Base-by-base conservation (phyloP, 345 rosid genomes). In the Carallia brachiata region DNA sequence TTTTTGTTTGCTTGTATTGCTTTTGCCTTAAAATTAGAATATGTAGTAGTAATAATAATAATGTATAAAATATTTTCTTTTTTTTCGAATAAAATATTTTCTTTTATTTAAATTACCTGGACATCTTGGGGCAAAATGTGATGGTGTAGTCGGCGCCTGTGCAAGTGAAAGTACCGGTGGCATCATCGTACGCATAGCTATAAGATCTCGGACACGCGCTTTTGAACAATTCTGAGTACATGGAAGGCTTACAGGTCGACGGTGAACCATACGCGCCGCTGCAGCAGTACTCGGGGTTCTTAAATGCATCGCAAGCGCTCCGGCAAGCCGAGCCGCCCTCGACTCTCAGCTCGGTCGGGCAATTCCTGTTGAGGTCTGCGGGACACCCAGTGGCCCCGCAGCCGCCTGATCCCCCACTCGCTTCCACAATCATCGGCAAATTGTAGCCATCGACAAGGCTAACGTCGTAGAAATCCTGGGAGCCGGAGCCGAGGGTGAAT, bases 391-490 rank as follows among this genome's bases (percentile, higher is more conserved):
- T 74, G 34, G 73, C 55, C n/a, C 32, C 64, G 30, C 78, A 74
- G n/a, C 56, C 27, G 3, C 78, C 78, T 4, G 78, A 63, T 0
- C 78, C 73, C 2, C 78, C 73, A 12, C 13, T 68, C 18, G 63
- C 73, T 23, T 68, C 73, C 6, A 74, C 78, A 1, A 68, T 28
- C 70, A 75, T 65, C 3, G 69, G 67, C 63, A 75, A 52, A n/a
- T 75, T 75, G 15, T 70, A 75, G 47, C 79, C 79, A 10, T 75
- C 71, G 1, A 75, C 79, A 1, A 75, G 79, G 62, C 79, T 75
- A 6, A 75, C 79, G 48, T 75, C 79, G 50, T 75, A 75, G 27
- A 70, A 70, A 44, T 75, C 79, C 40, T 70, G 70, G 1, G 74
- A 32, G 23, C 79, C 74, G 0, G 73, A 63, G 40, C 78, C 74